Evolutionary conservation across 1,284 basidiomycete genomes (phyloP), one percentile per base, ranked within the genome.

Genomic region (Mycena citricolor): DNA sequence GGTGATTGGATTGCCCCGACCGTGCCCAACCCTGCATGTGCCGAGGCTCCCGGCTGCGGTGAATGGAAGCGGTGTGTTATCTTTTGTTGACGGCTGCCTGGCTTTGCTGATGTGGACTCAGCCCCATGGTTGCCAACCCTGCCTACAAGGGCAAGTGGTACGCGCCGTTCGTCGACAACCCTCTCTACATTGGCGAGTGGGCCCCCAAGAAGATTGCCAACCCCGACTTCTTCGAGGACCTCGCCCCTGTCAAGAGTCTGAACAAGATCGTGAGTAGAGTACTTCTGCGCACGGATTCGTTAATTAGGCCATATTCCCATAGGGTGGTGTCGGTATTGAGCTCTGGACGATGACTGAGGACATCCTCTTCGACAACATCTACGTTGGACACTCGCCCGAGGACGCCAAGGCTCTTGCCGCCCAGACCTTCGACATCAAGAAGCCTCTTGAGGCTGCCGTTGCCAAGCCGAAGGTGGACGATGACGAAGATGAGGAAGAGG

Each of bases 271-370:
- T 86, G 51, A 51, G 83, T 69, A 19, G 4, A 39, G 28, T 13
- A 2, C 14, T n/a, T 25, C 13, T 4, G 14, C 4, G 14, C 10
- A 11, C 35, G 4, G 24, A 28, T 5, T 20, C 31, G 12, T 44
- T n/a, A 44, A 19, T 47, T 57, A 8, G 17, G 44, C 41, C 2
- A 53, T 39, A 52, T 22, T 16, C 39, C 32, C 23, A 10, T 13
- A 87, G 80, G 90, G 89, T 55, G 94, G 93, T 71, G 79, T 97
- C 55, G 94, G 94, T 64, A 94, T 97, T 52, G 94, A 98, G 69
- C 82, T 97, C 60, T 98, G 94, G 94, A 94, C 93, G 44, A 98
- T 97, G 94, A 94, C 92, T 36, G 93, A 97, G 69, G 90, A 94
- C 63, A 97, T 97, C 57, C 80, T 97, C 58, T 97, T 94, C 66